Base-by-base conservation (phyloP, 2,329 filamentous ascomycete genomes). In the Aspergillus carbonarius region DNA sequence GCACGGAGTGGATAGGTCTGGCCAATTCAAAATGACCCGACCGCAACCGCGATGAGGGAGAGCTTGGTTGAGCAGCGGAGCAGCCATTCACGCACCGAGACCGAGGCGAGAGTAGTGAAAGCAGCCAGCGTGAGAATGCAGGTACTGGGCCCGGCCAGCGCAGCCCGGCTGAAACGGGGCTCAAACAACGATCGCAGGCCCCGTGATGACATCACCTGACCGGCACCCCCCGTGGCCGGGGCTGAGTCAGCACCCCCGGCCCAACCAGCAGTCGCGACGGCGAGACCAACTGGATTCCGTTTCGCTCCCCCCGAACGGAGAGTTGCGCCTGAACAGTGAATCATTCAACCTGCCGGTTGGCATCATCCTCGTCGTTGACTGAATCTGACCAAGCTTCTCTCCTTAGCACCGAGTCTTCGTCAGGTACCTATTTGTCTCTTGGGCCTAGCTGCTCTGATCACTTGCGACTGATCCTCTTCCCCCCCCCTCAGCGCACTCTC, bases 181-280 rank as follows among this genome's bases (percentile, higher is more conserved):
- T 42, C 37, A 54, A 44, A 40, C 37, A 15, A 23, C 51, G 15
- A 48, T 48, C n/a, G 44, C 25, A 30, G 25, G 10, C 23, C 48
- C 47, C 53, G 25, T 60, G 58, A 67, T 71, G 68, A 72, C 67
- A 72, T 74, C 72, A 74, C 72, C 66, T 72, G 68, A 72, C 63
- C 56, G 44, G 23, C 25, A 15, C 12, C 27, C 18, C 42, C 57
- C 49, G 52, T 57, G 54, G 25, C n/a, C 2, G 23, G 32, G 27
- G 64, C 63, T 68, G 66, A 68, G 60, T 68, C 66, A 68, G 61
- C 62, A 17, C 13, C 48, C 30, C 58, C 53, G 44, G 47, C 35
- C 63, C 63, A 63, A 63, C 59, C 54, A 60, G 60, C 56, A 58
- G 56, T 48, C 30, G 60, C 54, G 54, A 57, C 47, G 53, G 54